Evolutionary conservation across 2,329 filamentous ascomycete genomes (phyloP), one percentile per base, ranked within the genome.

Genomic region (Thelonectria discophora): DNA sequence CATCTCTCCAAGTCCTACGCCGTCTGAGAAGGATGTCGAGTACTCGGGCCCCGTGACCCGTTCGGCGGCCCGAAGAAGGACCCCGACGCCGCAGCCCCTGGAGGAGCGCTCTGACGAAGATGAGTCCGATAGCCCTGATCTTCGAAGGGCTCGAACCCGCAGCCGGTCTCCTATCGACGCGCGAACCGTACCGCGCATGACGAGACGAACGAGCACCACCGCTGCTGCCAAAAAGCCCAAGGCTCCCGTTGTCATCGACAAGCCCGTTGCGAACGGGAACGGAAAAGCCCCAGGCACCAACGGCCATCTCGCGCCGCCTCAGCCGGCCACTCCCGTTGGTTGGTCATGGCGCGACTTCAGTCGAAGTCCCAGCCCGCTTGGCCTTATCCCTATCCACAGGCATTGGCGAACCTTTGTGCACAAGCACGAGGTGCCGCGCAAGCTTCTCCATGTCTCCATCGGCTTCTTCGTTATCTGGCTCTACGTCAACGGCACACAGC

Each of bases 371-470:
- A 97, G 92, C 71, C 95, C 95, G 10, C 84, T 98, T 5, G 95
- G 95, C 9, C 84, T 98, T 50, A 99, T 99, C 63, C 95, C 95
- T 2, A 94, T 99, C 71, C 95, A 99, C 77, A 85, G 92, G 63
- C 90, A 95, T 74, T 99, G 95, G 86, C 87, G 93, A 70, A 90
- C 86, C 27, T 93, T 99, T 74, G 92, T 97, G 65, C 95, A 99
- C 84, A 93, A 93, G 72, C 94, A 99, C 78, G 95, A 99, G 79
- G 94, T 99, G 55, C 95, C 95, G 10, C 90, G 95, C 71, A 99
- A 99, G 78, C 82, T 89, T 42, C 84, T 99, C 39, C 95, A 99
- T 76, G 92, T 98, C 59, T 97, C 94, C 49, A 99, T 99, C 74
- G 95, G 95, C 56, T 98, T 98, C 80, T 84, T 98, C 63, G 93